Evolutionary conservation across 208 protist genomes (phyloP), one percentile per base, ranked within the genome.

Genomic region (Balamuthia mandrillaris): DNA sequence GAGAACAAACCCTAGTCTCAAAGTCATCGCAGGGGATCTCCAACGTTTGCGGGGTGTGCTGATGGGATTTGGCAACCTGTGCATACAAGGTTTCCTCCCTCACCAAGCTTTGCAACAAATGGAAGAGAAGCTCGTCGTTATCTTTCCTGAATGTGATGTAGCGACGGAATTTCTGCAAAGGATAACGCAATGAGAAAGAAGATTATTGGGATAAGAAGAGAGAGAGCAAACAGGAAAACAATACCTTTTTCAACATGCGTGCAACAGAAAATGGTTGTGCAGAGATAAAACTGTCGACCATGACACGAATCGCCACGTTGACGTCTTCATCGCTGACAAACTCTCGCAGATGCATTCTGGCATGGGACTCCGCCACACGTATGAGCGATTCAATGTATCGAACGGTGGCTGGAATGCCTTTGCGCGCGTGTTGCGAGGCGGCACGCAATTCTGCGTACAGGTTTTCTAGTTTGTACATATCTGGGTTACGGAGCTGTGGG

Each of bases 321-420:
- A 99, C 94, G 88, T 99, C 99, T 66, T 98, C 95, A 47, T 98
- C 93, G 4, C 81, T 92, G 2, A 99, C 98, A 85, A 82, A 45
- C 16, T 86, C 81, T 41, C 87, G 93, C 39, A 99, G 93, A 86
- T 99, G 97, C 90, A 99, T 94, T 49, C 95, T 92, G 0, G 98
- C 98, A 88, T 98, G 95, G 0, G 97, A 97, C 93, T 99, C 98
- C 18, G 97, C 92, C 56, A 99, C 95, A 63, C 99, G 95, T 49
- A 99, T 96, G 37, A 99, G 95, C 0, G 96, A 98, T 94, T 99
- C 98, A 78, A 99, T 94, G 89, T 99, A 96, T 35, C 99, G 94
- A 65, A 99, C 97, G 0, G 97, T 98, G 41, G 39, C 24, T 47
- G 29, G 10, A 83, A 39, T 21, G 27, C 29, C 14, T 60, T 29